Base-by-base conservation (phyloP, 306 rosid genomes). In the Betula pendula region DNA sequence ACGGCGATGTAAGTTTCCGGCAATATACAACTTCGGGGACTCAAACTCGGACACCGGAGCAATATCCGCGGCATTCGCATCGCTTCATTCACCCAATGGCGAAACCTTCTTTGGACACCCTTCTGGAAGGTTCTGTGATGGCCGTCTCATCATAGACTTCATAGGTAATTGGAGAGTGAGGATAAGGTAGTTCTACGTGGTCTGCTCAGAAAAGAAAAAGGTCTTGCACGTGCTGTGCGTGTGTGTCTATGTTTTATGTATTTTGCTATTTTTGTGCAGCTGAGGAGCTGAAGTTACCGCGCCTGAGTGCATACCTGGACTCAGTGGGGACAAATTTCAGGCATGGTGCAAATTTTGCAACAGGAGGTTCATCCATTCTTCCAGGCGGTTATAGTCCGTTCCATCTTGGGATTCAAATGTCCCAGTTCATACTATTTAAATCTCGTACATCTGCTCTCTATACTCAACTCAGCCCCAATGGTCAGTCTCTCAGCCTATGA, bases 31-130 rank as follows among this genome's bases (percentile, higher is more conserved):
- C 82, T 94, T 94, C 76, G 97, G 98, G 1, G 97, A 95, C 87
- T 95, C 98, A 80, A 95, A 95, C 76, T 95, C 98, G 3, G 98
- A 95, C 81, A 95, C 97, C 2, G 97, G 97, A 50, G 96, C 85
- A 29, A 70, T 69, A 40, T 80, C 85, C 60, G 98, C 97, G 25
- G 85, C 91, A 16, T 83, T 92, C 29, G 43, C 85, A 0, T 72
- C 67, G 25, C 56, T 84, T 43, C 60, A 50, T 8, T 82, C 93
- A 35, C 98, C 98, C 17, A 89, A 92, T 74, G 98, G 98, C 8
- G 90, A 89, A 68, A 88, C 72, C 86, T 92, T 88, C 86, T 92
- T 95, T 76, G 97, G 96, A 68, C 74, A 42, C 48, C 81, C 91
- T 63, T 75, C 93, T 20, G 97, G 98, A 72, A 90, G 98, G 25